These are phyloP conservation scores for Aspergillus tamarii DNA, from an alignment of 2,329 filamentous ascomycete genomes.

Conservation along the genomic window DNA sequence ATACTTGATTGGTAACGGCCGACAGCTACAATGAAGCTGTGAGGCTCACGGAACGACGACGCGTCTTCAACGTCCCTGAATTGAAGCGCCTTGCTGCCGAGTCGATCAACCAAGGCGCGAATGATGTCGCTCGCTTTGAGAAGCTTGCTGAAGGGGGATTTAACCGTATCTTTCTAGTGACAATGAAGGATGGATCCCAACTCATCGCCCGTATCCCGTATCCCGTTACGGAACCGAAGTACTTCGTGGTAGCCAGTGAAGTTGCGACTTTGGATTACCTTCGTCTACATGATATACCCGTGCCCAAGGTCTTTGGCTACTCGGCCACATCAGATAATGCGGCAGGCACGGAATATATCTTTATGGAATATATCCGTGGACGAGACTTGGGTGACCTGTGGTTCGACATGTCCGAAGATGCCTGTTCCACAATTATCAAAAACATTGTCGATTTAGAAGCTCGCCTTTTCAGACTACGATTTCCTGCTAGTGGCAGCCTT, in stretches of 20 bases:
- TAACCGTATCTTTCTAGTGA: conserved; percentile 30
- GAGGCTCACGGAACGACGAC: neutral
- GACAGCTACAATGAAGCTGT: neutral
- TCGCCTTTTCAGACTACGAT: conserved; percentile 16
- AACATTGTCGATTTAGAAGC: conserved; percentile 26
- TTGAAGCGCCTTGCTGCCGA: conserved; percentile 1
- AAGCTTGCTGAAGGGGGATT: conserved; percentile 36
- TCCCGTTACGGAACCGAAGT: conserved; percentile 30
- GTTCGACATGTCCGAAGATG: conserved; percentile 26
- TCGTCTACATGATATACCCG: conserved; percentile 33
- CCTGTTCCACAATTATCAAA: conserved; percentile 17
- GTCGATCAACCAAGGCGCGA: neutral
- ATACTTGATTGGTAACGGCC: neutral
- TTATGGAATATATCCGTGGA: conserved; percentile 41
- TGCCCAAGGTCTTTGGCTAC: conserved; percentile 40
- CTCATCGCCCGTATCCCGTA: conserved; percentile 31
- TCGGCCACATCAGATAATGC: conserved; percentile 37
- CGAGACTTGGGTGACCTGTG: conserved; percentile 35
- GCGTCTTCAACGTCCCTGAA: neutral
- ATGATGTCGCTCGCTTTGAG: conserved; percentile 22
- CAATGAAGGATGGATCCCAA: conserved; percentile 24
- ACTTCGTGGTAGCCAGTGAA: conserved; percentile 39
- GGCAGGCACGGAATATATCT: conserved; percentile 45
- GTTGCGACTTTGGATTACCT: conserved; percentile 44
- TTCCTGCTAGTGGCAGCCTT: conserved; percentile 25